phyloP scores from a whole-genome alignment of 2,329 filamentous ascomycete genomes.

The Thelonectria blattea region DNA sequence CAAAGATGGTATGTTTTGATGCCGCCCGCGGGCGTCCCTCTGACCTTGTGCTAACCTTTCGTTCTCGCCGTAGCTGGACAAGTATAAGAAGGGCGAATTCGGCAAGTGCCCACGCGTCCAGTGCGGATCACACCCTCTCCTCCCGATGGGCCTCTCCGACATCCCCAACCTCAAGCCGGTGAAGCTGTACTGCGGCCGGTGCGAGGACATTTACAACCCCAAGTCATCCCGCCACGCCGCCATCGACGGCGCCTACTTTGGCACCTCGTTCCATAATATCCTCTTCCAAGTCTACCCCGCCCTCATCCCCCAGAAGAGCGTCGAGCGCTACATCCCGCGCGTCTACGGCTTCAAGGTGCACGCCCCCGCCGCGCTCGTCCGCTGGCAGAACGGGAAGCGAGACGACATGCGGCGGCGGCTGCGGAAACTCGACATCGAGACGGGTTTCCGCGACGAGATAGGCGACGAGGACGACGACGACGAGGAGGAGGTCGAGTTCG shows the following conservation, averaged over 20 bases:
- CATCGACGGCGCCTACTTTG: conserved; percentile 98
- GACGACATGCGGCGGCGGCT: conserved; percentile 84
- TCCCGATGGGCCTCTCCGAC: conserved; percentile 94
- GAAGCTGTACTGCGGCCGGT: conserved; percentile 95
- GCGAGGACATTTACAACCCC: conserved; percentile 98
- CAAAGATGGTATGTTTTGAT: conserved; percentile 81
- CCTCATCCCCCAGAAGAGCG: conserved; percentile 84
- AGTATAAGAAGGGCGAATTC: conserved; percentile 98
- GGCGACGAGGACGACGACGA: conserved; percentile 70
- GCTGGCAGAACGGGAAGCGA: conserved; percentile 86
- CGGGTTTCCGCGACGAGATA: conserved; percentile 76
- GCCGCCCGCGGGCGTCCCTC: not conserved
- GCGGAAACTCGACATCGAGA: conserved; percentile 73
- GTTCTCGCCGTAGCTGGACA: conserved; percentile 74
- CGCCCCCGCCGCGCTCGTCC: conserved; percentile 81
- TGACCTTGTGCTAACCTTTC: conserved; percentile 8
- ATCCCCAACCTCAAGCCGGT: conserved; percentile 86
- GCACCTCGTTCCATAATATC: conserved; percentile 98
- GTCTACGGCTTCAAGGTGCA: conserved; percentile 98
- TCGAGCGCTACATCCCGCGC: conserved; percentile 84
- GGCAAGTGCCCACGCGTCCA: conserved; percentile 97
- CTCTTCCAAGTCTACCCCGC: conserved; percentile 97
- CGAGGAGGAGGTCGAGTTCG: conserved; percentile 53
- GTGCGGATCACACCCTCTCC: conserved; percentile 89
- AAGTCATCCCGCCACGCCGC: conserved; percentile 95